Evolutionary conservation across 352 stramenopile genomes (phyloP), one percentile per base, ranked within the genome.

Genomic region (Pythium monospermum): DNA sequence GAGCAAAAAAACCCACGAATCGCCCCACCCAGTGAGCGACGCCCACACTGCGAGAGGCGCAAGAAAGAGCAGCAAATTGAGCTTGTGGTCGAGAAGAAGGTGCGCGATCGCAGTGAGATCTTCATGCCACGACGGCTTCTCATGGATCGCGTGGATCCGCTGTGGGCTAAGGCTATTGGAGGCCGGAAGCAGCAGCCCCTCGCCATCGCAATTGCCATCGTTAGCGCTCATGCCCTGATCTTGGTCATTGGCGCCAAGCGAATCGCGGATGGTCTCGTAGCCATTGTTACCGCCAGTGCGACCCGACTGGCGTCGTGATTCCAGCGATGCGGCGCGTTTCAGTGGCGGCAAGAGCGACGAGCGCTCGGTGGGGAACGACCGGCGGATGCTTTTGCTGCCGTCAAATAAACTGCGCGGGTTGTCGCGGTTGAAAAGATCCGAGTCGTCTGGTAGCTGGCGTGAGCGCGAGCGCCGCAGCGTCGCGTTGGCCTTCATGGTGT

Each of bases 1-100:
- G 46, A 98, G 76, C 42, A 85, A 68, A 63, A 98, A 99, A 38
- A 98, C 66, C 64, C 73, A 87, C 6, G 70, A 60, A 57, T 94
- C 83, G 54, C 62, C 64, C 83, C 83, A 93, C 4, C 44, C 51
- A n/a, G 53, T 64, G 23, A 80, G 41, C n/a, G 75, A 85, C 7
- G 80, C 49, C 64, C 65, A 89, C n/a, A 93, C 12, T 13, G 79
- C 78, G n/a, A 93, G 39, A 27, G 83, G 83, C 19, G 59, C 59
- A 1, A 68, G 49, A 11, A 87, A 51, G 30, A 91, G 70, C 59
- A 93, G 58, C 19, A 89, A 42, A 40, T 93, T 93, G 41, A 93
- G 68, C 22, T 71, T 71, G 43, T 85, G 71, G 7, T 58, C 68
- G 18, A 73, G 39, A 15, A 90, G 16, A 41, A 89, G 52, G 21